Evolutionary conservation across 148 eudicot species (phyloP).

Genomic region (Simmondsia chinensis): DNA sequence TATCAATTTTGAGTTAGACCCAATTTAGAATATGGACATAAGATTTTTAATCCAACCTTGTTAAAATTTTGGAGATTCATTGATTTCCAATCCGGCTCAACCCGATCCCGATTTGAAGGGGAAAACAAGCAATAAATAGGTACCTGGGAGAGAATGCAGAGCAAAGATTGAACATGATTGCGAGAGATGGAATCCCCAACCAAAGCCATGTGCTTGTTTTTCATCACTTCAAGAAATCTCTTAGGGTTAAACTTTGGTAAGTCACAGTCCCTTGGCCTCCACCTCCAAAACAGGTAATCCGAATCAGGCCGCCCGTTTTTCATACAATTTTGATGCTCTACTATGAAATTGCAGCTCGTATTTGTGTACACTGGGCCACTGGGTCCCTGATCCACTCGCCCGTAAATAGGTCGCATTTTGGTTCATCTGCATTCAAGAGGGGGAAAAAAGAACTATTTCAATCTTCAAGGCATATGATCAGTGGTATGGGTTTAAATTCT

Average conservation of each 20-base stretch:
- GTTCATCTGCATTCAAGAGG: too few relatives aligned
- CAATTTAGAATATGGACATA: too few relatives aligned
- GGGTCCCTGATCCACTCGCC: slow-evolving; percentile 43
- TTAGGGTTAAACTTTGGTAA: slow-evolving; percentile 34
- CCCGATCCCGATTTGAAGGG: too few relatives aligned
- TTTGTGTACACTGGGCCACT: slow-evolving; percentile 55
- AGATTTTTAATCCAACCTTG: too few relatives aligned
- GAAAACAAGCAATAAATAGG: neutral
- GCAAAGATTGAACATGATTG: slow-evolving; percentile 65
- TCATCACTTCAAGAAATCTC: slow-evolving; percentile 31
- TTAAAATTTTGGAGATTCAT: too few relatives aligned
- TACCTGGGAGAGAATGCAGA: slow-evolving; percentile 79
- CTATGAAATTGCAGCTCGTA: slow-evolving; percentile 51
- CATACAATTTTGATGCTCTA: slow-evolving; percentile 58
- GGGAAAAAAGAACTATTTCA: too few relatives aligned
- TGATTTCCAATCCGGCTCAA: too few relatives aligned
- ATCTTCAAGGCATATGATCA: too few relatives aligned
- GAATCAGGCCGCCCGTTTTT: slow-evolving; percentile 47
- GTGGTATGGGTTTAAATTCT: too few relatives aligned
- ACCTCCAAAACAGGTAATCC: slow-evolving; percentile 50
- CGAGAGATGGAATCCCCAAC: slow-evolving; percentile 80
- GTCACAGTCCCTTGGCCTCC: slow-evolving; percentile 50
- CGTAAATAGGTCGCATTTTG: slow-evolving; percentile 45
- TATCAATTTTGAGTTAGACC: too few relatives aligned
- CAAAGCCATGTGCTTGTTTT: slow-evolving; percentile 49